These are phyloP conservation scores for Artemisia annua DNA, from an alignment of 129 eudicot species.

Conservation along the genomic window DNA sequence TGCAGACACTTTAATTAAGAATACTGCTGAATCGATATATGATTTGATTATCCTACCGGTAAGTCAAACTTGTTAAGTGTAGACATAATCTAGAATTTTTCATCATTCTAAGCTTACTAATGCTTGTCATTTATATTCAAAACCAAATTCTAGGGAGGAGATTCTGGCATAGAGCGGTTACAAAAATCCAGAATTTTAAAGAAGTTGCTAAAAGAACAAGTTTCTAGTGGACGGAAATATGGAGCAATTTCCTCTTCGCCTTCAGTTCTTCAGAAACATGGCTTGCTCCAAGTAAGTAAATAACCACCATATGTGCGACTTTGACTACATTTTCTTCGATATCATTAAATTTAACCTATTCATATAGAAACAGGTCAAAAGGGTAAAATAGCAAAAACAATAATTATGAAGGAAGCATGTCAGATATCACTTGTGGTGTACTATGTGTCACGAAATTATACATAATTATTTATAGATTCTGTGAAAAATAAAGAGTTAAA, in stretches of 20 bases:
- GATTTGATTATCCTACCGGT: slow-evolving; percentile 80
- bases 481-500: too few relatives aligned
- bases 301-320: not conserved
- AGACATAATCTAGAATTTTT: not conserved
- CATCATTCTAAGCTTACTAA: slow-evolving; percentile 6
- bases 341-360: not conserved
- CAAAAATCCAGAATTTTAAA: slow-evolving; percentile 74
- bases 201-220: slow-evolving; percentile 89
- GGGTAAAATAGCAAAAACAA: not conserved
- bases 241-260: slow-evolving; percentile 76
- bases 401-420: too few relatives aligned
- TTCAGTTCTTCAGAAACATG: slow-evolving; percentile 60
- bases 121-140: not conserved
- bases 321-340: not conserved
- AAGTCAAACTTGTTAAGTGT: slow-evolving; percentile 29
- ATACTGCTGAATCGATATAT: slow-evolving; percentile 39
- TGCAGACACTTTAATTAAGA: slow-evolving; percentile 62
- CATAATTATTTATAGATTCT: too few relatives aligned
- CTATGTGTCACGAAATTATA: too few relatives aligned
- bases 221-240: slow-evolving; percentile 48
- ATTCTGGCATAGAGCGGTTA: slow-evolving; percentile 59
- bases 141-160: slow-evolving; percentile 59
- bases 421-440: too few relatives aligned
- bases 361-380: not conserved
- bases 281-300: slow-evolving; percentile 66